Base-by-base conservation (phyloP, 2,329 filamentous ascomycete genomes). In the Hortaea werneckii region DNA sequence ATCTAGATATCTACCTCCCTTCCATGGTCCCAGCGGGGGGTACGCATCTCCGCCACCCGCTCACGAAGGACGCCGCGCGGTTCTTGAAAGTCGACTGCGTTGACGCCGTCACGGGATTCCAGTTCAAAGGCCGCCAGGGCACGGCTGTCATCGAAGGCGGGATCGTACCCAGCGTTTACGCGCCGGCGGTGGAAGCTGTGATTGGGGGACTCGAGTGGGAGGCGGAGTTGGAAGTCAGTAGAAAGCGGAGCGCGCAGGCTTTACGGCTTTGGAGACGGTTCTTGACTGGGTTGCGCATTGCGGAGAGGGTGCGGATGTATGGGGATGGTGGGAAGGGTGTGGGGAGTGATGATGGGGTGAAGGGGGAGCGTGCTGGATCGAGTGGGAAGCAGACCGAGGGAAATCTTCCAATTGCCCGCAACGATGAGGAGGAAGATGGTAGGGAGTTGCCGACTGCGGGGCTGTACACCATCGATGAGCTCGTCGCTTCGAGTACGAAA, bases 101-200 rank as follows among this genome's bases (percentile, higher is more conserved):
- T 2, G 87, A 90, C 29, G 92, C 92, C 0, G 79, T 98, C 5
- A 92, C 83, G 0, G 90, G 90, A 0, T 98, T 96, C 58, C 75
- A 83, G 34, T 98, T 96, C 67, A 82, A 80, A 59, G 88, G 88
- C 1, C 79, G 87, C 3, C 82, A 87, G 29, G 51, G 90, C 11
- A 95, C 87, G 2, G 88, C 92, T 1, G 76, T 95, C 2, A 67
- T 92, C 2, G 76, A 79, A 34, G 92, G 92, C 1, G 77, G 83
- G 1, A 80, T 98, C 0, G 79, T 94, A 1, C 83, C 88, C 0
- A 62, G 67, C n/a, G 83, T 90, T 61, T 79, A 81, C 50, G 74
- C 71, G 6, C 85, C 89, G 45, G 88, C 84, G 0, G 73, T 95
- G 0, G 68, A 77, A 47, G 80, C 78, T 4, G 81, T 85, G 0